Base-by-base conservation (phyloP, 768 basidiomycete genomes). In the Astraeus odoratus region DNA sequence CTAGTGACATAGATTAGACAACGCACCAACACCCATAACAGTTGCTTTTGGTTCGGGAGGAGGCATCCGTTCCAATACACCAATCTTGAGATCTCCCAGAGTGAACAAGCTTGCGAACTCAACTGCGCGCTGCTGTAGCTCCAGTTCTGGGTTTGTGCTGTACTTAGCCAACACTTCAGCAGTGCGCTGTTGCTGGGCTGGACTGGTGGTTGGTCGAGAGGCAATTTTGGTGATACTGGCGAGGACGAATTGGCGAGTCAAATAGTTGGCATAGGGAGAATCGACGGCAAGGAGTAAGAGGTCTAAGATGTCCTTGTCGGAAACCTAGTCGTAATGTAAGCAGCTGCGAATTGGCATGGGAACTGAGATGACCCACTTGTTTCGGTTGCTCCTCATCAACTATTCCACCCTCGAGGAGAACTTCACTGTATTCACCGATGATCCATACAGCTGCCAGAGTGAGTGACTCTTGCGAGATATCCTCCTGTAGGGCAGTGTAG, bases 61-160 rank as follows among this genome's bases (percentile, higher is more conserved):
- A n/a, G 96, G 96, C 96, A 99, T 99, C 44, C 92, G 78, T 69
- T 99, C 96, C 48, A 98, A 64, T 1, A 99, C 92, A 29, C 95
- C 96, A 7, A 75, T 73, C 48, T 78, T 74, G 18, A 87, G 67
- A n/a, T 86, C 81, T 5, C 83, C 83, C 7, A 90, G 66, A 23
- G 74, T 78, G 60, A 90, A 91, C 53, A 99, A 61, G 54, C 79
- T 86, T 1, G 86, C 88, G 63, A 93, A 98, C 64, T 99, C 96
- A 12, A 98, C 90, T 0, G 93, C 86, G 34, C 96, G 80, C 58
- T 98, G 96, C 62, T 98, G 96, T 29, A 96, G 70, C 64, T 99
- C 96, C 15, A 99, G 72, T 59, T 98, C 95, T 0, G 87, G 85
- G 57, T 83, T 94, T 1, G 86, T 84, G 13, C 88, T 83, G 58